Evolutionary conservation across 2,329 filamentous ascomycete species (phyloP).

Genomic region (Boeremia exigua): DNA sequence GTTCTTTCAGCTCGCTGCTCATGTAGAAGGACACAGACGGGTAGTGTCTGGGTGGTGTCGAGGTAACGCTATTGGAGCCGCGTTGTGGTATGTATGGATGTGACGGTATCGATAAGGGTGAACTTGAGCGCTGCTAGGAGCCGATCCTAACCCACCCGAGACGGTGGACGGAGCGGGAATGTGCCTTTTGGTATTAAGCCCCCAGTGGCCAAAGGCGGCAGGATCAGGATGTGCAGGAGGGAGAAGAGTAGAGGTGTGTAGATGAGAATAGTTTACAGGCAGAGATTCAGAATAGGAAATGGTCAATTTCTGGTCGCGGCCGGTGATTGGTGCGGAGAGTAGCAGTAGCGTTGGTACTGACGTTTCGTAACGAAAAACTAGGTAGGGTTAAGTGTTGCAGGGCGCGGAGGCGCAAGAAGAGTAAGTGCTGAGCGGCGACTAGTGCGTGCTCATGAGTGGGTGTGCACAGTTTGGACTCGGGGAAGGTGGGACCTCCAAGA

Average conservation of each 20-base stretch:
- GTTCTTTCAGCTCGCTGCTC: constrained; percentile 69
- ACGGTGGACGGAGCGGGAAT: constrained; percentile 65
- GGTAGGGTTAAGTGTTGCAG: constrained; percentile 48
- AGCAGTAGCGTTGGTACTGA: constrained; percentile 29
- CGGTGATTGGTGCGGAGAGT: constrained; percentile 35
- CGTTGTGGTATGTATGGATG: constrained; percentile 4
- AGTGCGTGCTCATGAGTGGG: constrained; percentile 39
- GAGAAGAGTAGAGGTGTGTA: constrained; percentile 11
- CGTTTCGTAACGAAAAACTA: constrained; percentile 38
- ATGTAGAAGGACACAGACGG: constrained; percentile 51
- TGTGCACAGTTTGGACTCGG: constrained; percentile 26
- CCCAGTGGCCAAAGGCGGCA: constrained; percentile 7
- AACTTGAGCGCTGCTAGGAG: constrained; percentile 46
- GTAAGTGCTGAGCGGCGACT: constrained; percentile 37
- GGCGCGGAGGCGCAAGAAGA: constrained; percentile 49
- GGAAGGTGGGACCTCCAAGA: constrained; percentile 34
- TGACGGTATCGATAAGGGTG: constrained; percentile 14
- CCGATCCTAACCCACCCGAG: constrained; percentile 75
- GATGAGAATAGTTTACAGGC: constrained; percentile 33
- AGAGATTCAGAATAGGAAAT: constrained; percentile 41
- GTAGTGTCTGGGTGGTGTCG: constrained; percentile 10
- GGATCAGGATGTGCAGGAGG: constrained; percentile 9
- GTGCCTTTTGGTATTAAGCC: constrained; percentile 51
- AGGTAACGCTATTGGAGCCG: constrained; percentile 6
- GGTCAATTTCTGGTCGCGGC: constrained; percentile 18